Base-by-base conservation (phyloP, 2,329 filamentous ascomycete species). In the Gyromitra esculenta region DNA sequence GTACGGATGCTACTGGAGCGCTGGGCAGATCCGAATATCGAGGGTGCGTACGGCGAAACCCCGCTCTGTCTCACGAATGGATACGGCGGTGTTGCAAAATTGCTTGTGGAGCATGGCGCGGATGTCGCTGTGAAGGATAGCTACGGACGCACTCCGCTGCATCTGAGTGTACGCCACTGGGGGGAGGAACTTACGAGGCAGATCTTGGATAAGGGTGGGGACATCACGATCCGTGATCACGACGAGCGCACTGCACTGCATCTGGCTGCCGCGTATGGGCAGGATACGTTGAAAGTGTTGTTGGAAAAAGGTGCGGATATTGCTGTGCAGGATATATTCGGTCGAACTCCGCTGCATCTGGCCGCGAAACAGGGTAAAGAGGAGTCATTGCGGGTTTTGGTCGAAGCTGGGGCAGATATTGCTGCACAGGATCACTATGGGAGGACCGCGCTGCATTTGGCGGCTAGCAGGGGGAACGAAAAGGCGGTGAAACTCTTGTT, bases 91-190 rank as follows among this genome's bases (percentile, higher is more conserved):
- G 57, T 76, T 48, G 72, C 73, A 6, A 52, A 62, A 11, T 8
- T 63, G n/a, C 73, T 77, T 7, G 62, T 77, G 9, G 60, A 64
- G 57, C 56, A 70, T n/a, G 75, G 66, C 1, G 75, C 75, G 6
- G 54, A 60, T 25, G 43, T 74, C 13, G 43, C 56, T 2, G 60
- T 76, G 31, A 68, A 72, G 45, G 60, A 76, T 67, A 62, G 39
- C 9, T 67, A 77, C 21, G 77, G 74, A 15, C 74, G 65, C 21
- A 78, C 77, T 5, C 77, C 77, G 7, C 59, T 78, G 18, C 77
- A 78, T 9, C 63, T 76, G 31, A 66, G 70, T 5, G 63, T 64
- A 15, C 52, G 62, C 25, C 64, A 70, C 18, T 73, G 72, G 64
- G 59, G 54, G 5, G 60, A 35, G n/a, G 57, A 57, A 21, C 57